Conservation (phyloP, 768 basidiomycete species). For the Boletus sensibilis region DNA sequence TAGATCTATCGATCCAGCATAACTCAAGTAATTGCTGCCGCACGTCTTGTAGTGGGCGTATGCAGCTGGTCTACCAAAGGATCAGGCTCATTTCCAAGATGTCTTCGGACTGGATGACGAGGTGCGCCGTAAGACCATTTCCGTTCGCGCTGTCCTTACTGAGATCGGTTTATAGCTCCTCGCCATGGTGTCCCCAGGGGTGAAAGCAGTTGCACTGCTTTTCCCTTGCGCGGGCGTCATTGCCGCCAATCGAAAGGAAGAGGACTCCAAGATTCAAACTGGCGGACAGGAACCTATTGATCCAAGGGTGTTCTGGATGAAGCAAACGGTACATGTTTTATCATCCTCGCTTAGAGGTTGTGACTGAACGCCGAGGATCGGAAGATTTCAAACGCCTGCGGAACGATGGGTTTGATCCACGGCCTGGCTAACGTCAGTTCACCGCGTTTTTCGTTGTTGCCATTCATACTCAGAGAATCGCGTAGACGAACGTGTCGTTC, state of each 20-base stretch:
- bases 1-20: not conserved
- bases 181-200: slow-evolving; percentile 64
- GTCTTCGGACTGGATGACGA: slow-evolving; percentile 72
- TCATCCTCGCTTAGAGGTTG: not conserved
- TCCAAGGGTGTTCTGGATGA: slow-evolving; percentile 78
- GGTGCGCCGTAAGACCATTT: slow-evolving; percentile 34
- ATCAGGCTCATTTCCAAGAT: slow-evolving; percentile 58
- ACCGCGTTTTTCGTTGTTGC: not conserved
- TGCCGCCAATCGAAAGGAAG: slow-evolving; percentile 50
- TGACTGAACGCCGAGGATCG: not conserved
- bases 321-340: slow-evolving; percentile 67
- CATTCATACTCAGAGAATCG: slow-evolving; percentile 1
- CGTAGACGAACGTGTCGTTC: slow-evolving; percentile 57
- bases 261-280: slow-evolving; percentile 55
- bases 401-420: slow-evolving; percentile 85
- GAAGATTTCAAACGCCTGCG: slow-evolving; percentile 82
- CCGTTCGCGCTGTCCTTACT: not conserved
- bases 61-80: slow-evolving; percentile 59
- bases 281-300: slow-evolving; percentile 52
- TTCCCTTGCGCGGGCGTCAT: slow-evolving; percentile 68
- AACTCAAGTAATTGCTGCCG: not conserved
- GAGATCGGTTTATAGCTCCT: slow-evolving; percentile 51
- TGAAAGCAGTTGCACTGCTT: slow-evolving; percentile 80
- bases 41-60: slow-evolving; percentile 56
- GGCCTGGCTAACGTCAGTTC: slow-evolving; percentile 72